These are phyloP conservation scores for Cenchrus purpureus DNA, from an alignment of 176 grass and related monocot genomes.

Conservation along the genomic window DNA sequence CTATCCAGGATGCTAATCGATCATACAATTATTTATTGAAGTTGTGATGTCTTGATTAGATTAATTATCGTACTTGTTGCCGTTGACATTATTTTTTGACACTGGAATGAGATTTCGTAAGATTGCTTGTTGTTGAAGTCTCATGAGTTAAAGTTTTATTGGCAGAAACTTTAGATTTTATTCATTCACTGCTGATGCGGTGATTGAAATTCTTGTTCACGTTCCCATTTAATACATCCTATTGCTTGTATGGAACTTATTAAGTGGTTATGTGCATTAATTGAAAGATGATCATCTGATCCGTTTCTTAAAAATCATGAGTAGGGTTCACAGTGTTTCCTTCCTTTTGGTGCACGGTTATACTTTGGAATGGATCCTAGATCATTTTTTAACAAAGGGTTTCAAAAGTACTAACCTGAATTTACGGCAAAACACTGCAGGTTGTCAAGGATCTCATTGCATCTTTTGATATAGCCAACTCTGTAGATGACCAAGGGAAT, in stretches of 20 bases:
- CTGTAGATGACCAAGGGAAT: conserved; percentile 74
- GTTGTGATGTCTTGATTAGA: conserved; percentile 7
- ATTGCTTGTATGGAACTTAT: neutral
- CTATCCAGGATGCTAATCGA: conserved; percentile 27
- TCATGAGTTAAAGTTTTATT: conserved; percentile 12
- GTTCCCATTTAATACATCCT: neutral
- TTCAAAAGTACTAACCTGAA: conserved; percentile 16
- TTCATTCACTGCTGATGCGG: neutral
- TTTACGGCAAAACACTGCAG: conserved; percentile 43
- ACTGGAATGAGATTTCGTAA: neutral
- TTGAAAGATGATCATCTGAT: neutral
- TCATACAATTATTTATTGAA: neutral
- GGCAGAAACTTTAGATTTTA: neutral
- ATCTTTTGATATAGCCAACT: conserved; percentile 52
- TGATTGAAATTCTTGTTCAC: neutral
- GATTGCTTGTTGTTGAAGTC: conserved; percentile 6
- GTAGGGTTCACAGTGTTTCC: neutral
- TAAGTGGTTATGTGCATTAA: neutral
- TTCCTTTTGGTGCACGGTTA: neutral
- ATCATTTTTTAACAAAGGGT: neutral
- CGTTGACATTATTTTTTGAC: conserved; percentile 9
- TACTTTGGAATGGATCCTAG: neutral
- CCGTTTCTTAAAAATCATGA: neutral
- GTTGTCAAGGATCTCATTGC: conserved; percentile 64
- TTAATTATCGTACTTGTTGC: conserved; percentile 5